These are phyloP conservation scores for Hypocreales sp. DNA, from an alignment of 2,329 filamentous ascomycete genomes.

Conservation along the genomic window DNA sequence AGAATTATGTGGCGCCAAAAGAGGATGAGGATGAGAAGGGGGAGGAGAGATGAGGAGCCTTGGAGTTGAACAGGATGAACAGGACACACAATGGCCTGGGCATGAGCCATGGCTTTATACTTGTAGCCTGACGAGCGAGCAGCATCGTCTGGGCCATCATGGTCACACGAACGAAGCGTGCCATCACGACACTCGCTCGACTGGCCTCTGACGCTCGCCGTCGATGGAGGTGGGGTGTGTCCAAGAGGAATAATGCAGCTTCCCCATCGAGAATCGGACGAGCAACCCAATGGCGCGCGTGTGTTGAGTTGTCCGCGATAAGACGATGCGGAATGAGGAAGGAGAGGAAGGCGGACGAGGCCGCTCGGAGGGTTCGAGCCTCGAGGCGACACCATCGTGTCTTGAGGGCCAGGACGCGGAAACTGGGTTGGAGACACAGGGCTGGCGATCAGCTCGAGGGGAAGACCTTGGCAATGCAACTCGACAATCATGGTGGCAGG, in stretches of 20 bases:
- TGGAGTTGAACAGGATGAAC: background rate
- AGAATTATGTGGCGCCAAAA: background rate
- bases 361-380: no score
- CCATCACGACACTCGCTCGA: no score
- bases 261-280: conserved; percentile 1
- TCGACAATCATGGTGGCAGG: background rate
- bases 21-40: background rate
- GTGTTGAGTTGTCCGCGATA: background rate
- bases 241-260: conserved; percentile 3
- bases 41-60: background rate
- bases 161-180: no score
- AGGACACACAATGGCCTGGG: background rate
- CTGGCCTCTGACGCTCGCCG: no score
- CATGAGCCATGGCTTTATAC: background rate
- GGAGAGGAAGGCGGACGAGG: no score
- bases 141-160: background rate
- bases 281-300: background rate
- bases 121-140: background rate
- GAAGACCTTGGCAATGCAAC: background rate
- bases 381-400: no score
- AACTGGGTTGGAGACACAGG: background rate
- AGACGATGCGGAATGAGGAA: background rate
- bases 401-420: background rate
- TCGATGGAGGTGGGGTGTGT: background rate
- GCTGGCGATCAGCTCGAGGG: background rate